A percentile compares a stretch with the other conserved stretches of the same genome.
Conservation (phyloP, 192 early-diverging fungal genomes). For the Coemansia sp. region DNA sequence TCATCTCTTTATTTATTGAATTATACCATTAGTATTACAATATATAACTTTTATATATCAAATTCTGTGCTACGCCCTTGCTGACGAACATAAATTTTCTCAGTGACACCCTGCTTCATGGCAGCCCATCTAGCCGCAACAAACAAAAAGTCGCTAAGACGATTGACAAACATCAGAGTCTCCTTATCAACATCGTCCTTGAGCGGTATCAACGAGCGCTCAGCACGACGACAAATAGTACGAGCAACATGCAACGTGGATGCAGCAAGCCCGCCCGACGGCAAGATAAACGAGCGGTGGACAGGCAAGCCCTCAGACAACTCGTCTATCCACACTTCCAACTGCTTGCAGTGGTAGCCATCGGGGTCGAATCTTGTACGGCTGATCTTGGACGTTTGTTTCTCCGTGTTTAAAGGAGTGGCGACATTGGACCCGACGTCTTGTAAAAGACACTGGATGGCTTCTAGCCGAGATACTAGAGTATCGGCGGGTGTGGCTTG, state of each 20-base stretch:
- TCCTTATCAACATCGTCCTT: slow-evolving; percentile 53
- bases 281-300: slow-evolving; percentile 84
- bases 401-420: slow-evolving; percentile 69
- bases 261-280: slow-evolving; percentile 87
- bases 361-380: slow-evolving; percentile 79
- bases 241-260: slow-evolving; percentile 84
- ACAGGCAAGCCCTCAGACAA: slow-evolving; percentile 73
- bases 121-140: slow-evolving; percentile 85
- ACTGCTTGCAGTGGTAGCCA: slow-evolving; percentile 61
- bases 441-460: slow-evolving; percentile 91
- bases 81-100: slow-evolving; percentile 75
- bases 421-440: slow-evolving; percentile 92
- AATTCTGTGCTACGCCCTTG: slow-evolving; percentile 41
- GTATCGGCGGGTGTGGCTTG: slow-evolving; percentile 4
- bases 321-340: slow-evolving; percentile 91
- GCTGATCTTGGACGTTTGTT: slow-evolving; percentile 61
- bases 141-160: slow-evolving; percentile 90
- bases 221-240: slow-evolving; percentile 84
- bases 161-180: slow-evolving; percentile 44
- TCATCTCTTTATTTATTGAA: too few relatives aligned
- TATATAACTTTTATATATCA: too few relatives aligned
- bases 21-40: too few relatives aligned
- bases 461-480: slow-evolving; percentile 40
- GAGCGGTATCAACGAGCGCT: slow-evolving; percentile 79
- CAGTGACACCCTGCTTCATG: slow-evolving; percentile 67